Percentiles rank a stretch among this genome's conserved stretches.
Evolutionary conservation across 2,329 filamentous ascomycete species (phyloP).

Genomic region (Furcasterigmium furcatum): DNA sequence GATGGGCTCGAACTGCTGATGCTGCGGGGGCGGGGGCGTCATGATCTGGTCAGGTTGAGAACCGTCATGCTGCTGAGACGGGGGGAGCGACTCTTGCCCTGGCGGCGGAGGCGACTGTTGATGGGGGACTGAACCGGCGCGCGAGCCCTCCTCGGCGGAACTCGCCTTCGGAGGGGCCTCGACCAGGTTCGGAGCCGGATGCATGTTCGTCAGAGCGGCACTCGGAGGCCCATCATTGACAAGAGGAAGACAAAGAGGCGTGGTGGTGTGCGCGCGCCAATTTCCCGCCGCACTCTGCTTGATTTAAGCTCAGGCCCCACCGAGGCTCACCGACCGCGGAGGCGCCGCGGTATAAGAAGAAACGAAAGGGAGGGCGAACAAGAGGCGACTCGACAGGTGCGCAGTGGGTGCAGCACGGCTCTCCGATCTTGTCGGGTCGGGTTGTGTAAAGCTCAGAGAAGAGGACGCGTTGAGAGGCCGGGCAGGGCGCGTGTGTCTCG

Average conservation of each 20-base stretch:
- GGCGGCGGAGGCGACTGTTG: conserved; percentile 14
- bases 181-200: conserved; percentile 32
- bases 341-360: neutral
- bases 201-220: conserved; percentile 24
- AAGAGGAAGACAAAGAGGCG: neutral
- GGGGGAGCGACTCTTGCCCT: conserved; percentile 17
- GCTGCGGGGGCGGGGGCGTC: conserved; percentile 19
- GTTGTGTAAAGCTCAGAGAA: neutral
- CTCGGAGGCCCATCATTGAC: conserved; percentile 1
- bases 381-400: conserved; percentile 6
- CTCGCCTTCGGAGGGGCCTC: conserved; percentile 24
- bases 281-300: neutral
- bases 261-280: neutral
- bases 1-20: conserved; percentile 8
- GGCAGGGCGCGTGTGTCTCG: neutral
- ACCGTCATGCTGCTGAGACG: conserved; percentile 13
- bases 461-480: neutral
- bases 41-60: conserved; percentile 11
- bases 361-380: conserved; percentile 5
- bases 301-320: conserved; percentile 10
- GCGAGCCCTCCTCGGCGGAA: conserved; percentile 15
- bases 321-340: conserved; percentile 15
- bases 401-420: too few species aligned
- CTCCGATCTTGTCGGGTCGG: too few species aligned
- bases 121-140: conserved; percentile 11